Evolutionary conservation across 208 protist species (phyloP), one percentile per base, ranked within the genome.

Genomic region (Leishmania major): DNA sequence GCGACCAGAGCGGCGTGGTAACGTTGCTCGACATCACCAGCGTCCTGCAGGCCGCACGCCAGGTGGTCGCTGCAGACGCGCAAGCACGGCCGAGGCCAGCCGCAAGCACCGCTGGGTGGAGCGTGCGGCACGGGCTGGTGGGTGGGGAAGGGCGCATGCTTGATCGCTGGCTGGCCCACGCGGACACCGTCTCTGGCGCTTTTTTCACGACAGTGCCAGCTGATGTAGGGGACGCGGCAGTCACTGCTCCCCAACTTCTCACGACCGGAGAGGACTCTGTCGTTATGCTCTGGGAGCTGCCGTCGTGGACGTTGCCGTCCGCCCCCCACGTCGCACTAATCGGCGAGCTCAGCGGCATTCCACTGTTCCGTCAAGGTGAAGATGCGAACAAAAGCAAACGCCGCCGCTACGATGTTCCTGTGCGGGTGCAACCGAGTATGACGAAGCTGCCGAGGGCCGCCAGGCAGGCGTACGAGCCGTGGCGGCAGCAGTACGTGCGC

Each of bases 81-180:
- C 51, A 49, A 37, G 10, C 13, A n/a, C 28, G 35, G n/a, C 45
- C 28, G 53, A 31, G 22, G 8, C 60, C 67, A 28, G 37, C 37
- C 64, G 19, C 31, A 15, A 80, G 31, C n/a, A 28, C 31, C 22
- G n/a, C 53, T 17, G 47, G n/a, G 28, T 43, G 40, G 28, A 31
- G 62, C 57, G 7, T 66, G 6, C 49, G 53, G 31, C 59, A 73
- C 35, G 55, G 60, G 22, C 40, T 90, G 66, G 85, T 92, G 77
- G 45, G 64, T 3, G 57, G 47, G 70, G 51, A 79, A 91, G 28
- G 10, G 75, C 45, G 81, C 28, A 86, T 96, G 67, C 59, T 95
- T 3, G 89, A 92, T 40, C 94, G 94, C 19, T 97, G 94, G 94
- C 88, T 88, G 49, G 94, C 87, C 35, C 93, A 97, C 77, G 43